These are phyloP conservation scores for Wallacemonas sp. DNA, from an alignment of 208 protist genomes.

Conservation along the genomic window DNA sequence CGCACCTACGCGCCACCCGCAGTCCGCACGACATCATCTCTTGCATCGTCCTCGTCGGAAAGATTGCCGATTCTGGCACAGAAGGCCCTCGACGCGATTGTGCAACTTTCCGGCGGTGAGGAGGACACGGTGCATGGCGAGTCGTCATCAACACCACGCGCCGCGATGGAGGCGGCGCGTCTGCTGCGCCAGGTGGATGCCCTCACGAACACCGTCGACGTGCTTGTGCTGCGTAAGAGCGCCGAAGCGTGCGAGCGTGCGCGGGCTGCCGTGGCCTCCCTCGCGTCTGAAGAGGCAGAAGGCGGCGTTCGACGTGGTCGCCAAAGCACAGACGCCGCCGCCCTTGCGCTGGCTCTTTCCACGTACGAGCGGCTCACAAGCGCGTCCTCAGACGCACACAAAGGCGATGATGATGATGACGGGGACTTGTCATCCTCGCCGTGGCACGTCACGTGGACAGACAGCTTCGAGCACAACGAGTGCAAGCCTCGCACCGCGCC, in stretches of 20 bases:
- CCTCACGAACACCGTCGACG: conserved; percentile 29
- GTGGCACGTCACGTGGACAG: conserved; percentile 44
- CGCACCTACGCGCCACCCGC: conserved; percentile 22
- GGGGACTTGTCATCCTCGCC: not conserved
- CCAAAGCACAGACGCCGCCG: not conserved
- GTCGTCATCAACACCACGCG: conserved; percentile 7
- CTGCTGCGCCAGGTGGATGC: not conserved
- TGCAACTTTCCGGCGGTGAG: not conserved
- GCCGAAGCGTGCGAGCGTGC: conserved; percentile 8
- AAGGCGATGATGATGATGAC: conserved; percentile 1
- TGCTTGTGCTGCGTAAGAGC: conserved; percentile 64
- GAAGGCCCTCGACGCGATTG: not conserved
- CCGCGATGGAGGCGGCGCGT: not conserved
- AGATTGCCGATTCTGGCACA: conserved; percentile 2
- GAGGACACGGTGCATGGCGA: no score
- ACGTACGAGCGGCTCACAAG: conserved; percentile 1
- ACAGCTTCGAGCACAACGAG: conserved; percentile 83
- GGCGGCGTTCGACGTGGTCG: no score
- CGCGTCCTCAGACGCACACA: not conserved
- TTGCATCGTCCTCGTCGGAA: not conserved
- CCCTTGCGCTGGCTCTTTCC: not conserved
- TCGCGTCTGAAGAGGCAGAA: not conserved
- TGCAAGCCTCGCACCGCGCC: conserved; percentile 61
- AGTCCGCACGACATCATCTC: no score
- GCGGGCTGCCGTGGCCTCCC: not conserved